Conservation (phyloP, 345 rosid genomes). For the Angophora floribunda region DNA sequence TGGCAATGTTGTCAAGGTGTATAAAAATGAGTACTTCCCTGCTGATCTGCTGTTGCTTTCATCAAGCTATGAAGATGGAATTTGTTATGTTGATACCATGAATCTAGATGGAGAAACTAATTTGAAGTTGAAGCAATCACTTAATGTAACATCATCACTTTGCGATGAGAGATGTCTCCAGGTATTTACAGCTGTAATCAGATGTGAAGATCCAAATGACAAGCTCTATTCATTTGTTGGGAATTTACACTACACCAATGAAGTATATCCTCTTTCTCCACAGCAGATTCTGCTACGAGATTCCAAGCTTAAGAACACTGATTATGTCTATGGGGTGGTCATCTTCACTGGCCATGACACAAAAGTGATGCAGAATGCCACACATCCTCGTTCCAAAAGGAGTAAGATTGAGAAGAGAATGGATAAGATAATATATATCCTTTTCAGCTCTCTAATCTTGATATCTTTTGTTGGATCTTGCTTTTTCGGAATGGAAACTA, state of each 20-base stretch:
- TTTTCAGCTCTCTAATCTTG: conserved; percentile 60
- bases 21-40: conserved; percentile 72
- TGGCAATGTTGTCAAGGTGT: conserved; percentile 70
- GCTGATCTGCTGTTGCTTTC: conserved; percentile 88
- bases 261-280: conserved; percentile 46
- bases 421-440: conserved; percentile 82
- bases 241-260: conserved; percentile 28
- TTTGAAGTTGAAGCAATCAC: conserved; percentile 66
- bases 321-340: conserved; percentile 55
- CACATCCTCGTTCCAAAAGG: conserved; percentile 83
- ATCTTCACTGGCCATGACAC: conserved; percentile 91
- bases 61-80: conserved; percentile 65
- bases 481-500: conserved; percentile 51
- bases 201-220: conserved; percentile 89
- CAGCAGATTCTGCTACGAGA: conserved; percentile 80
- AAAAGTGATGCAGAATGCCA: conserved; percentile 93
- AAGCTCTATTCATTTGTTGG: conserved; percentile 68
- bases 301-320: conserved; percentile 76
- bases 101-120: conserved; percentile 96
- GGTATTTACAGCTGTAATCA: conserved; percentile 37
- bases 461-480: conserved; percentile 64
- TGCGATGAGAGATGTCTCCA: conserved; percentile 21
- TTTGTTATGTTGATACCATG: conserved; percentile 90
- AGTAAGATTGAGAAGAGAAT: conserved; percentile 81
- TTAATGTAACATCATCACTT: conserved; percentile 41